Base-by-base conservation (phyloP, 805 yeast species). In the Groenewaldozyma salmanticensis region DNA sequence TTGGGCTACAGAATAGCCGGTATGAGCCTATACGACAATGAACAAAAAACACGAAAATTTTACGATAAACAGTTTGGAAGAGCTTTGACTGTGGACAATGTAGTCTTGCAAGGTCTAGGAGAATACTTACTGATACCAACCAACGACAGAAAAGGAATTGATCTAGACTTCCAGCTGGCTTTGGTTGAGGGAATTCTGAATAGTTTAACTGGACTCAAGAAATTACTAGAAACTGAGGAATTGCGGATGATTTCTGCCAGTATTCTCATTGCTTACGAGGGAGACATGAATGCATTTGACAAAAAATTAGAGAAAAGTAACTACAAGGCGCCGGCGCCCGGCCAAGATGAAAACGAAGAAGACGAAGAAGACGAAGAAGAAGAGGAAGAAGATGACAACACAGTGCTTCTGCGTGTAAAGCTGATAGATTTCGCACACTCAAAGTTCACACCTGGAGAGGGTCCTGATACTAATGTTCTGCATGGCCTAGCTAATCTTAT, bases 361-460 rank as follows among this genome's bases (percentile, higher is more conserved):
- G 49, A 48, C 5, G 54, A 47, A 2, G 40, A 33, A 6, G 54
- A 42, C 11, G 44, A 33, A 3, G 48, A 43, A 22, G 51, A 47
- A 20, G 54, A 44, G 13, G 53, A 45, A 9, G 54, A 49, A 5
- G 48, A 42, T 6, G 52, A 41, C 22, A 38, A 24, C 20, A n/a
- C 58, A 1, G 65, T 71, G 0, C 56, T 84, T 37, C 79, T 88
- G 45, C 62, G 74, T 4, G 62, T 86, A 39, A 70, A 76, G 31
- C 52, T 88, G 37, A 86, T 92, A 4, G 98, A 92, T 60, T 87
- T 92, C 66, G 96, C 96, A 1, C 97, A 92, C 57, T 74, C 96
- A 0, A 72, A 65, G 46, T 62, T 72, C 44, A 68, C 71, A 0
- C 77, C 78, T 0, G 83, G 81, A 0, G 43, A 70, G 43, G 86